Base-by-base conservation (phyloP, 441 rosid genomes). In the Melastoma candidum region DNA sequence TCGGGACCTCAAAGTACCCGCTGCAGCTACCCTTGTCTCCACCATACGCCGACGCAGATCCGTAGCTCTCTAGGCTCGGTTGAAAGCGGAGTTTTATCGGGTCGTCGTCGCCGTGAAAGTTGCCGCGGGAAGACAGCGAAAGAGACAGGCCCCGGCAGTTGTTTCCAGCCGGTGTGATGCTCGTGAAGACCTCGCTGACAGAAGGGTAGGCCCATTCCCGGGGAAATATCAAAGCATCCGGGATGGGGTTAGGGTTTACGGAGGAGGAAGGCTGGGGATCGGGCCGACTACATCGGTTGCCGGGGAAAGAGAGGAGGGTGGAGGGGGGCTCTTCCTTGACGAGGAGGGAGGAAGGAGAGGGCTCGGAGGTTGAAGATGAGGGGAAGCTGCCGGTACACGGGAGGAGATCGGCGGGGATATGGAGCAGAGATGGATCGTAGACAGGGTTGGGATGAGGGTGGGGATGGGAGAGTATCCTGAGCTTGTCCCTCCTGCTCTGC, bases 111-210 rank as follows among this genome's bases (percentile, higher is more conserved):
- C 48, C 44, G 59, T 12, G 43, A 53, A 4, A 47, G 47, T 14
- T 45, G 54, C 2, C 49, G 27, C 74, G 84, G 52, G 95, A 82
- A 7, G 95, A 85, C 44, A 87, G 68, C 47, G 95, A 87, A 3
- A 87, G 70, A 25, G 95, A 77, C 36, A 84, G 56, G 11, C 56
- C 56, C 41, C 29, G 56, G 22, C 49, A 39, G 46, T 53, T 60
- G 64, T 45, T 51, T 32, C 14, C 67, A 17, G 22, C 22, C 22
- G 22, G 22, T 17, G 22, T 17, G 22, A 17, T 17, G 22, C 22
- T 17, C 22, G 22, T 17, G 22, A 17, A 17, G 22, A 17, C 22
- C 22, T 17, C 22, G 36, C 36, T 7, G 36, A 29, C 3, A 29
- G 36, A 29, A 3, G 36, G 7, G 36, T 29, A 29, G 7, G 5